Evolutionary conservation across 352 stramenopile species (phyloP).

Genomic region (Pythium aristosporum): DNA sequence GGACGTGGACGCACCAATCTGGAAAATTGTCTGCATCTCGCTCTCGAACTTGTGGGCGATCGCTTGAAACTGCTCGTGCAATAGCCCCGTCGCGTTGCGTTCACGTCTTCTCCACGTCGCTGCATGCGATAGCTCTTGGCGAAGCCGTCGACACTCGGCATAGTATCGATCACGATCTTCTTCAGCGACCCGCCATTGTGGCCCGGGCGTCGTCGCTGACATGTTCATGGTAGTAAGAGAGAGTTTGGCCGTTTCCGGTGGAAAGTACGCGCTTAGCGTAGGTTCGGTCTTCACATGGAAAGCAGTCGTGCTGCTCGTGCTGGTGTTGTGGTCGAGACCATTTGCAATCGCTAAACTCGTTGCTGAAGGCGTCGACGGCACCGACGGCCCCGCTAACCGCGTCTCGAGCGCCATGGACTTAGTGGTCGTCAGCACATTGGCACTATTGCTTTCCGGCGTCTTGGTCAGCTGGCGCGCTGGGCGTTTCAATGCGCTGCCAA

Average conservation of each 20-base stretch:
- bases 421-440: slow-evolving; percentile 62
- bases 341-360: not conserved
- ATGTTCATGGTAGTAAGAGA: slow-evolving; percentile 43
- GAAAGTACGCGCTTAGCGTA: slow-evolving; percentile 67
- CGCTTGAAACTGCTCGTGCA: slow-evolving; percentile 47
- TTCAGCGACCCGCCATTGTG: slow-evolving; percentile 41
- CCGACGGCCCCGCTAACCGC: slow-evolving; percentile 35
- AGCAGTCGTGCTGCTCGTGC: slow-evolving; percentile 23
- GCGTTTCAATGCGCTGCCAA: slow-evolving; percentile 40
- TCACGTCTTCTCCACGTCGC: slow-evolving; percentile 50
- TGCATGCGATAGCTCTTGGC: slow-evolving; percentile 54
- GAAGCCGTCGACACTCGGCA: slow-evolving; percentile 57
- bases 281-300: slow-evolving; percentile 58
- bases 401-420: slow-evolving; percentile 74
- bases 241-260: slow-evolving; percentile 42
- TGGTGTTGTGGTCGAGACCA: slow-evolving; percentile 20
- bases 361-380: not conserved
- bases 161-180: slow-evolving; percentile 75
- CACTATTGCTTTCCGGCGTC: slow-evolving; percentile 65
- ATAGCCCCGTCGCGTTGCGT: slow-evolving; percentile 36
- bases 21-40: slow-evolving; percentile 48
- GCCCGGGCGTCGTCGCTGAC: slow-evolving; percentile 34
- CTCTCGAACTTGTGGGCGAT: slow-evolving; percentile 61
- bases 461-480: slow-evolving; percentile 49
- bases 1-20: slow-evolving; percentile 26